Base-by-base conservation (phyloP, 148 eudicot genomes). In the Diospyros kaki region DNA sequence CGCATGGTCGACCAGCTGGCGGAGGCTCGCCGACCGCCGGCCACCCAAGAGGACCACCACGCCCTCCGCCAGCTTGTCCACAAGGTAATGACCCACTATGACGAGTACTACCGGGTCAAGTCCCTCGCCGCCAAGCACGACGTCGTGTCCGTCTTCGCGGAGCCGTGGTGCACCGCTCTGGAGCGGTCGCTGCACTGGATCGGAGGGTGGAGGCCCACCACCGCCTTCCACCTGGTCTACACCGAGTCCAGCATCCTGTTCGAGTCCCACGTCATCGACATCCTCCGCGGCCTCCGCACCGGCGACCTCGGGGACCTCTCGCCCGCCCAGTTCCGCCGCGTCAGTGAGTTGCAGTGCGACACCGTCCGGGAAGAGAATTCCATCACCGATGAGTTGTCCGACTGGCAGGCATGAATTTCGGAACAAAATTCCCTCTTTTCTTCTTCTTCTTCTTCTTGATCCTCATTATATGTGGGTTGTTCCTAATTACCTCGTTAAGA, bases 121-220 rank as follows among this genome's bases (percentile, higher is more conserved):
- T 69, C 88, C 1, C 41, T 66, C 0, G 79, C 85, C 4, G 81
- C 88, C 11, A 64, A 69, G 28, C 63, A 72, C 1, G 94, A 91
- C 74, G 89, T 87, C 39, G 81, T 89, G 1, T 41, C 77, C 7
- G 44, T 91, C 10, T 82, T 88, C 59, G 73, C 89, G 6, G 87
- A 93, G 28, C 85, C 91, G 11, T 93, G 93, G 98, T 79, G 81
- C 13, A 82, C 93, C 52, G 55, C 93, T 64, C 84, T 93, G 13
- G 98, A 93, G 75, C 90, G 93, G 44, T 83, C 90, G 5, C 83
- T 93, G 28, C 84, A 84, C 81, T 93, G 96, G 95, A 87, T 87
- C 53, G 87, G 80, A 4, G 97, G 96, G 1, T 94, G 94, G 81
- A 72, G 97, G n/a, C 98, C 98, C 82, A 94, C 98, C 81, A 91